A percentile compares a stretch with the other conserved stretches of the same genome.
Evolutionary conservation across 139 green algal genomes (phyloP).

Genomic region (Dunaliella sp.): DNA sequence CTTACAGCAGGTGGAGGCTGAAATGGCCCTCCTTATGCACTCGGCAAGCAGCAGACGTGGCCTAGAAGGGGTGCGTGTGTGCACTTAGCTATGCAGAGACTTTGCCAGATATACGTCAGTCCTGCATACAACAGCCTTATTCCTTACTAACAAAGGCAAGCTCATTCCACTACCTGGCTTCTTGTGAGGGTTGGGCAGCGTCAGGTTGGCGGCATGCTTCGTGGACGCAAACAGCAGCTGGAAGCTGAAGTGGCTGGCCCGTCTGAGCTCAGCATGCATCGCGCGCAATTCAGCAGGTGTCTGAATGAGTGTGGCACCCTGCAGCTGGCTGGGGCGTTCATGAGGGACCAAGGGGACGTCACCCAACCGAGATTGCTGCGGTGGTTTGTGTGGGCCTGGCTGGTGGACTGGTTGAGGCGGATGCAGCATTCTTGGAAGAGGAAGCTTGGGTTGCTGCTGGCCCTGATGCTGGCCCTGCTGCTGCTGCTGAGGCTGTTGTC

Average conservation of each 20-base stretch:
- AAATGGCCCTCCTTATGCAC: too few species aligned
- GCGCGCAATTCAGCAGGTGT: background rate
- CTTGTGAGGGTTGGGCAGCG: background rate
- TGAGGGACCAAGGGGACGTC: background rate
- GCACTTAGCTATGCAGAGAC: too few species aligned
- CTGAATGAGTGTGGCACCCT: background rate
- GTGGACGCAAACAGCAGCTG: constrained; percentile 3
- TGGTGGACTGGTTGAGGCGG: too few species aligned
- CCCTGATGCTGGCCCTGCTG: background rate
- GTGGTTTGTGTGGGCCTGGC: too few species aligned
- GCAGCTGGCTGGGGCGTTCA: background rate
- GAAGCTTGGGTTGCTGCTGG: background rate
- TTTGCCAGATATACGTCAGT: too few species aligned
- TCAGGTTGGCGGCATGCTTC: background rate
- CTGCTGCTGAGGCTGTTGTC: background rate
- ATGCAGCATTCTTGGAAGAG: background rate
- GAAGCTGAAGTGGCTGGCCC: background rate
- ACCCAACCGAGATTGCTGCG: too few species aligned
- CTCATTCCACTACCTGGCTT: background rate
- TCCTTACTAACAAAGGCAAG: too few species aligned
- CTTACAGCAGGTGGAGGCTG: too few species aligned
- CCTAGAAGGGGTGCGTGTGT: too few species aligned
- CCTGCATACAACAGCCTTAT: too few species aligned
- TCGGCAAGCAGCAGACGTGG: too few species aligned
- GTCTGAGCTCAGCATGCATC: background rate